Base-by-base conservation (phyloP, 192 early-diverging fungal genomes). In the Thamnidium elegans region DNA sequence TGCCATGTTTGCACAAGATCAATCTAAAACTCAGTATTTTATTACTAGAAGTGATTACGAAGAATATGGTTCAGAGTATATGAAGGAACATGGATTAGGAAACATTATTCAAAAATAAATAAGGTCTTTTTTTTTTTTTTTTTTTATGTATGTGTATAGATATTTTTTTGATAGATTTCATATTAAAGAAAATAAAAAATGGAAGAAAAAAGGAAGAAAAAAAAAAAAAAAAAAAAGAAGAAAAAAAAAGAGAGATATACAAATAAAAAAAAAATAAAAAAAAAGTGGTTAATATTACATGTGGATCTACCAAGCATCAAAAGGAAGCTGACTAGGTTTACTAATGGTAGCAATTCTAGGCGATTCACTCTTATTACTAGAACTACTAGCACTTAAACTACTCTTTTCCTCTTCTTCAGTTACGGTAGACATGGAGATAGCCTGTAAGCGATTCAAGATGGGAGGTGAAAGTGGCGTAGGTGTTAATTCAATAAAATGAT, bases 21-120 rank as follows among this genome's bases (percentile, higher is more conserved):
- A 53, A n/a, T 71, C 68, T 13, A 77, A 74, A 66, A 36, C 56
- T 47, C 78, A 73, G 59, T 72, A 74, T 10, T 77, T 62, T n/a
- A 78, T 96, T 19, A 89, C 90, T 1, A 60, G 77, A 48, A 73
- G 85, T 46, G 87, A 92, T 50, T 96, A 94, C 71, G 78, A 92
- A 23, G 94, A 96, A 73, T 78, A 77, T 58, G 94, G 94, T 34
- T 86, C 87, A 52, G 84, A 90, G 51, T 96, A 96, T 63, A 75
- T 96, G 56, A 87, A 90, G 50, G 94, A 94, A 65, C 90, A 94
- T 75, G 77, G 83, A 6, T 79, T 90, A 34, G 90, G 94, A 50
- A 96, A 96, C 36, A 39, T 39, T 39, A 39, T 39, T 39, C 36
- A 39, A 39, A 39, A 39, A 39, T 39, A 39, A 39, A 9, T 9